Conservation (phyloP, 306 rosid genomes). For the Lathyrus oleraceus region DNA sequence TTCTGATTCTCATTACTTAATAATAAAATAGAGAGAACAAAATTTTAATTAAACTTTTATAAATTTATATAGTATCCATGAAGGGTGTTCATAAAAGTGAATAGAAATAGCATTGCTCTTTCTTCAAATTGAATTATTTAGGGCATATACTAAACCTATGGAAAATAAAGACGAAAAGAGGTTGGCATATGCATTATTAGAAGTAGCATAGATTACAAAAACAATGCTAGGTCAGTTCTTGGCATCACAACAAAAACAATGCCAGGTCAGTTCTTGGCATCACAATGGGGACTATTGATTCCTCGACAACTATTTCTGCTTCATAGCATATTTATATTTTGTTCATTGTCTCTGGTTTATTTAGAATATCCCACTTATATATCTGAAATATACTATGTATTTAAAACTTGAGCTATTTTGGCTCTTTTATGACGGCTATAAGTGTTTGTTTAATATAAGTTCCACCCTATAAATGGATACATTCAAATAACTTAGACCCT, state of each 20-base stretch:
- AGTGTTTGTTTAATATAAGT: background rate
- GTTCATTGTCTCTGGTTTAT: background rate
- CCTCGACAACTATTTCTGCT: constrained; percentile 37
- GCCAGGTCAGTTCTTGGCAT: constrained; percentile 52
- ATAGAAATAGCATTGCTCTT: no score
- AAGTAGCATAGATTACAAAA: constrained; percentile 24
- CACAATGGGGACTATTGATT: constrained; percentile 46
- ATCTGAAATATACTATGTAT: background rate
- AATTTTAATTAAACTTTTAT: no score
- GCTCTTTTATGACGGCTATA: background rate
- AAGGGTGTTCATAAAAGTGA: no score
- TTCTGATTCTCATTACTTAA: no score
- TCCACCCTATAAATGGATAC: background rate
- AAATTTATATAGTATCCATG: no score
- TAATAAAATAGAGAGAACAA: no score
- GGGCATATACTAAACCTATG: constrained; percentile 30
- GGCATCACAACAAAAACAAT: constrained; percentile 27
- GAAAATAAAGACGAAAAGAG: constrained; percentile 20
- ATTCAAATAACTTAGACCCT: background rate
- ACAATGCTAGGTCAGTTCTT: constrained; percentile 44
- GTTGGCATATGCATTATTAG: constrained; percentile 38
- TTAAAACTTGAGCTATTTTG: constrained; percentile 11
- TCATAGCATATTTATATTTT: background rate
- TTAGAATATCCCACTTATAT: constrained; percentile 39
- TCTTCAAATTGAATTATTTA: constrained; percentile 29